Evolutionary conservation across 768 basidiomycete genomes (phyloP), one percentile per base, ranked within the genome.

Genomic region (Rhizopogon sp.): DNA sequence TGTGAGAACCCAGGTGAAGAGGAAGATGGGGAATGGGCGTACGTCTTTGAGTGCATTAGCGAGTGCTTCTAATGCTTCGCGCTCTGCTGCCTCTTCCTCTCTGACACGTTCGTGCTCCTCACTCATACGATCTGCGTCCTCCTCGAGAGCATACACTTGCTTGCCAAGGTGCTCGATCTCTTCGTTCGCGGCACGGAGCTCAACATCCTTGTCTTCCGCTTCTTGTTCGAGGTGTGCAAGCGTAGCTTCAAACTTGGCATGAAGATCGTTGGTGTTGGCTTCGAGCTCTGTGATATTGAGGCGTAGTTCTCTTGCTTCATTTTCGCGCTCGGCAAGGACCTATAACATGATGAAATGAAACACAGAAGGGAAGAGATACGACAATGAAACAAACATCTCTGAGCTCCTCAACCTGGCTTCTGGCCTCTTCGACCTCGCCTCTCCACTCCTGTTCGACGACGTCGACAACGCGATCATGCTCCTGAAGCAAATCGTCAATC

Each of bases 401-500:
- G 14, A 90, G 75, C 67, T 95, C 90, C 54, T 93, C 90, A 0
- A 87, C 82, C 61, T 91, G 90, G 3, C 76, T 79, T 56, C 86
- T 77, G 2, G 84, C 84, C 59, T 93, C 90, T 58, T 92, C 84
- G 2, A 95, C 84, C 65, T 96, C 94, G 3, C 88, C 89, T 53
- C 87, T 75, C 93, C 93, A 96, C 62, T 91, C 90, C 42, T 85
- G 81, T 62, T 92, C 90, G 6, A 93, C 85, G 2, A 80, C 78
- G 17, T 80, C 79, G 3, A 92, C 81, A 52, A 90, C 86, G 29
- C 81, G 77, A 51, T 84, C 78, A 64, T 91, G 88, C 64, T 93
- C 88, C 6, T 72, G 73, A 5, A 93, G 78, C 43, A 96, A 68
- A 46, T 94, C 89, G 3, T 88, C 85, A 43, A 94, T 82, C 66